Base-by-base conservation (phyloP, 306 rosid species). In the Dicorynia guianensis region DNA sequence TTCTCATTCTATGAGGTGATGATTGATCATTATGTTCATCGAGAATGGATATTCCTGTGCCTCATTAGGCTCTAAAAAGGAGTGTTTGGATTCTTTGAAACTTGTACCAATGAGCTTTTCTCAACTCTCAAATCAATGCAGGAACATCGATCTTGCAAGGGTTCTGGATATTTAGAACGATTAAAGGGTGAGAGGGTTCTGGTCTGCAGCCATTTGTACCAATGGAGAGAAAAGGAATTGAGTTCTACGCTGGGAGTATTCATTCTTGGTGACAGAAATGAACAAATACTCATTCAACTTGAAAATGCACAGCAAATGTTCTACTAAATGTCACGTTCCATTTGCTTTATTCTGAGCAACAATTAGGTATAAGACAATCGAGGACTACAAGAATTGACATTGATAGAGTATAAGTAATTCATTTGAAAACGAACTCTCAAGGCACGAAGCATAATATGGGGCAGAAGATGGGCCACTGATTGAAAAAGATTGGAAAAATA, bases 21-120 rank as follows among this genome's bases (percentile, higher is more conserved):
- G 86, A 87, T 81, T 82, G 82, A 63, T 79, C 91, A 84, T 89
- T 74, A 86, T 80, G 79, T 69, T 75, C 56, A 57, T 56, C 79
- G 54, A 72, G 78, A 83, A 85, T 69, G 86, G 81, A 67, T 30
- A 63, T 44, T 63, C 47, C 67, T 50, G 68, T 84, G 82, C 63
- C 77, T 63, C 76, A 75, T 67, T 76, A 71, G 55, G 43, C 18
- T 71, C 36, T 63, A 40, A 7, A 40, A 46, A 73, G 60, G 60
- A 25, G 30, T 1, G 81, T 43, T 70, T 10, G 56, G 78, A 43
- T 53, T 74, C 76, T 63, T 50, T 65, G 63, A 69, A 53, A 72
- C 54, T 15, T 20, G 43, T n/a, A 42, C 34, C 52, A 39, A 66
- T 19, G 40, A 9, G 10, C 44, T 25, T 25, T 25, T 25, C 30